Base-by-base conservation (phyloP, 2,329 filamentous ascomycete species). In the Aspergillus awamori region DNA sequence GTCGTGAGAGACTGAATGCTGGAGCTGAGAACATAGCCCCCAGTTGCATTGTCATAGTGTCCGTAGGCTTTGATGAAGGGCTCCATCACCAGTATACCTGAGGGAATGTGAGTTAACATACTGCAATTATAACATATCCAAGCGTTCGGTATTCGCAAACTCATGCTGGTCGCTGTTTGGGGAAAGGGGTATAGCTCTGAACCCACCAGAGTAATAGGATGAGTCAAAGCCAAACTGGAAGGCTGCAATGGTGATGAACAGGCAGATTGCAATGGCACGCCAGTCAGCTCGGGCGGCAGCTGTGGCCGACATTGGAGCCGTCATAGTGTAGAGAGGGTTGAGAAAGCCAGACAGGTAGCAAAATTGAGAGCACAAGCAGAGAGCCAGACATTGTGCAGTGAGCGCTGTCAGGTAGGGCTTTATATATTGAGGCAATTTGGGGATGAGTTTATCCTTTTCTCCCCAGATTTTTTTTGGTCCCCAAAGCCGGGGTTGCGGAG, bases 181-280 rank as follows among this genome's bases (percentile, higher is more conserved):
- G 4, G 11, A 10, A 5, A 45, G 41, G 41, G 4, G 2, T 5
- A 11, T 11, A 5, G n/a, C 24, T 30, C 7, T 3, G 4, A 13
- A 54, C 52, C 13, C 17, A 54, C 53, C 53, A 26, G 53, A 55
- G 22, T 55, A 55, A 17, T 55, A 55, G 53, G 53, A 45, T 6
- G 53, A 55, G 39, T 55, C 53, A 20, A 55, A 55, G 5, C 53
- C 53, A n/a, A 55, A 55, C n/a, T 55, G 53, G 22, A 55, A 55
- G 15, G 53, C 53, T 22, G 39, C 38, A 22, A 55, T 36, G 1
- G 53, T 55, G 24, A 55, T 55, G 8, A 55, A 55, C 26, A 55
- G n/a, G 24, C 53, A 45, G n/a, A 55, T 47, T 10, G 53, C 53
- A 22, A 55, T 55, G 39, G 53, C 53, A 20, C 53, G 39, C 53